Conservation (phyloP, 1,139 yeast genomes). For the Sugiyamaella japonica region DNA sequence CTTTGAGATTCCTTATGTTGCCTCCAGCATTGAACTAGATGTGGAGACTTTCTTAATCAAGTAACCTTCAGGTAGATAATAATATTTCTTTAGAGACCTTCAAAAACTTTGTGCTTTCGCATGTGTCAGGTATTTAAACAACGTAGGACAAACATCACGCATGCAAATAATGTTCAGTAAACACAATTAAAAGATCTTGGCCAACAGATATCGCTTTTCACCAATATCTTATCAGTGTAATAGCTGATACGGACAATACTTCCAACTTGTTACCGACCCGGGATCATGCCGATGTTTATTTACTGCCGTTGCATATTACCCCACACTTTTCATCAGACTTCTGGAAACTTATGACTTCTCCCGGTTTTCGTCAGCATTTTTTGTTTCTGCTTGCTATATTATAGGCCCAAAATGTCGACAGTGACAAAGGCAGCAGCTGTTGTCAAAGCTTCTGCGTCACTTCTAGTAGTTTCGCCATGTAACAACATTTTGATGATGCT, state of each 20-base stretch:
- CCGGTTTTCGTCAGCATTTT: not conserved
- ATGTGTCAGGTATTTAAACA: too few relatives aligned
- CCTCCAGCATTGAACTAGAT: conserved; percentile 87
- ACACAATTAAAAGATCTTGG: too few relatives aligned
- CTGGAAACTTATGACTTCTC: not conserved
- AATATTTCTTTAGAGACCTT: conserved; percentile 1
- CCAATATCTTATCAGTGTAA: too few relatives aligned
- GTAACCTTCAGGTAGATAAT: conserved; percentile 1
- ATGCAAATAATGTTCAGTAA: too few relatives aligned
- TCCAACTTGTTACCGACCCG: not conserved
- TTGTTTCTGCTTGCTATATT: not conserved
- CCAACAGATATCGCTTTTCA: too few relatives aligned
- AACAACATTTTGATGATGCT: conserved; percentile 35
- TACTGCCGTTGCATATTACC: not conserved
- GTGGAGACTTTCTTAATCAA: conserved; percentile 50
- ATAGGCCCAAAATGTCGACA: conserved; percentile 4
- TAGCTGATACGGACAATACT: not conserved
- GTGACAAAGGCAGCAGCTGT: conserved; percentile 1
- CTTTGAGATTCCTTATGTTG: conserved; percentile 86
- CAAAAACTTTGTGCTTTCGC: too few relatives aligned
- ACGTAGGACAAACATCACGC: too few relatives aligned
- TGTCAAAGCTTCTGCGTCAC: conserved; percentile 33
- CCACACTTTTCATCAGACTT: not conserved
- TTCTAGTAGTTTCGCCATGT: conserved; percentile 35
- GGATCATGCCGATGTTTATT: not conserved